Percentiles rank a stretch among this genome's conserved stretches.
phyloP scores from a whole-genome alignment of 1,284 basidiomycete genomes.

The Leccinum pachyderme region DNA sequence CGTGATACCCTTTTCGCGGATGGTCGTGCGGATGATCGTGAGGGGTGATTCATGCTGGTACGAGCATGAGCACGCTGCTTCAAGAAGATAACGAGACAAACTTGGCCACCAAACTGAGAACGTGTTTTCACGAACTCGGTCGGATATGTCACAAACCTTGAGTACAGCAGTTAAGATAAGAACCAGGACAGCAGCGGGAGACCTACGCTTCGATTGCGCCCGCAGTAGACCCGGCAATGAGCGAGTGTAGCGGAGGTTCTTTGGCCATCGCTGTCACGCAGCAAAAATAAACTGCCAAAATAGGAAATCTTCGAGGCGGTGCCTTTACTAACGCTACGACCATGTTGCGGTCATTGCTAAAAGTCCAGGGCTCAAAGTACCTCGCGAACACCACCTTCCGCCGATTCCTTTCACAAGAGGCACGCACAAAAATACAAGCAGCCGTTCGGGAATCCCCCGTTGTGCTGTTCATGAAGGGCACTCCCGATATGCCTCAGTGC shows the following conservation, averaged over 20 bases:
- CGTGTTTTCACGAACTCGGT: slow-evolving; percentile 92
- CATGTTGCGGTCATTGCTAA: background rate
- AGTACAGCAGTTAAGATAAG: slow-evolving; percentile 30
- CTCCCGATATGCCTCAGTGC: slow-evolving; percentile 82
- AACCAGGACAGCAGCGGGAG: too few relatives aligned
- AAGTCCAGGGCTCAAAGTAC: background rate
- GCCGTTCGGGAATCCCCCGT: slow-evolving; percentile 58
- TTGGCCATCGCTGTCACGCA: background rate
- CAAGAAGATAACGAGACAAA: slow-evolving; percentile 17
- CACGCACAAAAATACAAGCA: slow-evolving; percentile 40
- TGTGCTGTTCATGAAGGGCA: slow-evolving; percentile 89
- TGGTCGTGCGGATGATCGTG: slow-evolving; percentile 66
- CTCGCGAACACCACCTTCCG: slow-evolving; percentile 18
- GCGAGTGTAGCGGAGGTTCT: slow-evolving; percentile 51
- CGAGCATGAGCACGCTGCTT: background rate
- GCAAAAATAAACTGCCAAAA: background rate
- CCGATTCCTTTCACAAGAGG: slow-evolving; percentile 47
- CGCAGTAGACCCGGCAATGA: slow-evolving; percentile 90
- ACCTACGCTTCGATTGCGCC: slow-evolving; percentile 89
- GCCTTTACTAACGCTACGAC: background rate
- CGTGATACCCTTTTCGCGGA: slow-evolving; percentile 67
- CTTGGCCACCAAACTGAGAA: slow-evolving; percentile 78
- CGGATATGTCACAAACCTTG: slow-evolving; percentile 82
- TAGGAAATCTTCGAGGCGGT: background rate
- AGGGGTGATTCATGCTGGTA: slow-evolving; percentile 52